Conservation (phyloP, 805 yeast genomes). For the Candida palmyrensis region DNA sequence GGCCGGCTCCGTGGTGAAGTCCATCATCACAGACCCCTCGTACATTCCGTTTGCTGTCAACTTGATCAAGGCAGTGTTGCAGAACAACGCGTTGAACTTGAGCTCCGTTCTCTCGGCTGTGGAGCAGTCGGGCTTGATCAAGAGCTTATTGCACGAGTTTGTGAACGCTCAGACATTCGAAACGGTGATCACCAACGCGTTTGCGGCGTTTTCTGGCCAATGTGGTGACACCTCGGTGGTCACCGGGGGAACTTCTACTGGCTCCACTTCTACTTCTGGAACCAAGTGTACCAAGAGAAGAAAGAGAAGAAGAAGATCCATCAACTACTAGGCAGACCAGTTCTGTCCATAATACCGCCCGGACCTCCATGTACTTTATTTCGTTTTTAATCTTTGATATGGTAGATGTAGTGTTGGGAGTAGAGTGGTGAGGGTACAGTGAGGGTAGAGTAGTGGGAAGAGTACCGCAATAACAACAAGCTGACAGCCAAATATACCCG, state of each 20-base stretch:
- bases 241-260: constrained; percentile 10
- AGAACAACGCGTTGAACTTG: constrained; percentile 23
- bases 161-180: constrained; percentile 27
- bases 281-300: constrained; percentile 13
- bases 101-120: constrained; percentile 25
- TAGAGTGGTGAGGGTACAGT: too few species aligned
- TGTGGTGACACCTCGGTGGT: constrained; percentile 11
- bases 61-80: constrained; percentile 26
- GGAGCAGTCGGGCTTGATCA: constrained; percentile 26
- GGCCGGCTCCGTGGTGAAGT: constrained; percentile 32
- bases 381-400: too few species aligned
- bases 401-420: too few species aligned
- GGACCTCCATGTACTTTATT: too few species aligned
- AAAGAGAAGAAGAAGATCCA: constrained; percentile 29
- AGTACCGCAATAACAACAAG: too few species aligned
- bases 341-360: too few species aligned
- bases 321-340: constrained; percentile 12
- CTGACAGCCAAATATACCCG: too few species aligned
- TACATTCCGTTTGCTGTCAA: constrained; percentile 33
- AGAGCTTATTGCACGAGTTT: constrained; percentile 28
- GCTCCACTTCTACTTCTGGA: constrained; percentile 5
- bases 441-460: too few species aligned
- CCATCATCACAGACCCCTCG: constrained; percentile 31
- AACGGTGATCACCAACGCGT: constrained; percentile 30
- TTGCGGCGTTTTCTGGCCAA: constrained; percentile 33